Evolutionary conservation across 2,329 filamentous ascomycete genomes (phyloP).

Genomic region (Chaetomiaceae sp.): DNA sequence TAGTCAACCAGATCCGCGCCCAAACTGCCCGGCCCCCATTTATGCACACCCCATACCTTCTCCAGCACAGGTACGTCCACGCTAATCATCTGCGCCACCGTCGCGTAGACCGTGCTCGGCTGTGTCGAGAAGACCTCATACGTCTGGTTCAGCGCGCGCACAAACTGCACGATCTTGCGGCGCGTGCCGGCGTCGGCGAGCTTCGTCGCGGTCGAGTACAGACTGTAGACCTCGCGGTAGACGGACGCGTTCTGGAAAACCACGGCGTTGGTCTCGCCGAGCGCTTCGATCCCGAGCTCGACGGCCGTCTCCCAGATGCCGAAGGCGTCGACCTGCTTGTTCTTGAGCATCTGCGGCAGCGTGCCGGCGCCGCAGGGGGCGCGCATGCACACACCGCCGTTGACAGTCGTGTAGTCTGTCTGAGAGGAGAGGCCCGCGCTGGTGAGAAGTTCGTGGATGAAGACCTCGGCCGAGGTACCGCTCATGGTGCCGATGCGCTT

Average conservation of each 20-base stretch:
- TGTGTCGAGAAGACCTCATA: slow-evolving; percentile 26
- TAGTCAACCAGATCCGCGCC: slow-evolving; percentile 6
- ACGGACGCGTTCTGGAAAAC: slow-evolving; percentile 28
- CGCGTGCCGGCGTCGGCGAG: slow-evolving; percentile 26
- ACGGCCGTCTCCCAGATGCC: slow-evolving; percentile 32
- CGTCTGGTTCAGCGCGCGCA: slow-evolving; percentile 27
- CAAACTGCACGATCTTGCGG: slow-evolving; percentile 28
- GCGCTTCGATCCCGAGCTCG: slow-evolving; percentile 26
- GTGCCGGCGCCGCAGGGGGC: slow-evolving; percentile 27
- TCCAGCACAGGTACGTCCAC: slow-evolving; percentile 13
- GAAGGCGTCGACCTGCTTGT: slow-evolving; percentile 27
- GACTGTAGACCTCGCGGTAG: slow-evolving; percentile 32
- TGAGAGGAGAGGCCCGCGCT: slow-evolving; percentile 25
- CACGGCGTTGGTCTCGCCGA: slow-evolving; percentile 24
- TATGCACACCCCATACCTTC: slow-evolving; percentile 13
- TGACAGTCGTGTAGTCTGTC: slow-evolving; percentile 27
- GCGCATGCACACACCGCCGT: slow-evolving; percentile 26
- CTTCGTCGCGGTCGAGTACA: slow-evolving; percentile 30
- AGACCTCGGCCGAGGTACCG: slow-evolving; percentile 30
- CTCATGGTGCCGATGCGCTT: slow-evolving; percentile 29
- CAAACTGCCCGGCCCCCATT: slow-evolving; percentile 12
- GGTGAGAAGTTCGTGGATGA: slow-evolving; percentile 27
- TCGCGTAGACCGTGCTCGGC: slow-evolving; percentile 24
- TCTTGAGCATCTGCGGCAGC: slow-evolving; percentile 27
- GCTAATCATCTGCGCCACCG: neutral